A percentile compares a stretch with the other conserved stretches of the same genome.
These are phyloP conservation scores for Cladophialophora yegresii DNA, from an alignment of 2,329 filamentous ascomycete genomes.

Conservation along the genomic window DNA sequence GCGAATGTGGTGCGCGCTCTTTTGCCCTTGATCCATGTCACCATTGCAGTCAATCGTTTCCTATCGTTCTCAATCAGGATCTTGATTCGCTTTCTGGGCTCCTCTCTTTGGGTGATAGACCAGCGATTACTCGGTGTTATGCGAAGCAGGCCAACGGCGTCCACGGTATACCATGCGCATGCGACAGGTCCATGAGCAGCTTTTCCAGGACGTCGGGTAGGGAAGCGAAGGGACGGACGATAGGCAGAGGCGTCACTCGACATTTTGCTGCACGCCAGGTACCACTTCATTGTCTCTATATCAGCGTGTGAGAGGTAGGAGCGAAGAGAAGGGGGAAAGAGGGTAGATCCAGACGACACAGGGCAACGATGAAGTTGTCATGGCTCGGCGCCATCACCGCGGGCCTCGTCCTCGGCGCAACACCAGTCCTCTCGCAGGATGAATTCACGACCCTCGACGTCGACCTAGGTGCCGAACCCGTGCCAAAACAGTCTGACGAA, in stretches of 20 bases:
- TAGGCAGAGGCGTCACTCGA: not conserved
- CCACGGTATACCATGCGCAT: not conserved
- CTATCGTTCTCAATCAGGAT: not conserved
- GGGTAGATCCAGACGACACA: not conserved
- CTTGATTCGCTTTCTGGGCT: not conserved
- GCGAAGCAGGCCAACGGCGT: not conserved
- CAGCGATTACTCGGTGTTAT: not conserved
- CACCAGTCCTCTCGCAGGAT: slow-evolving; percentile 19
- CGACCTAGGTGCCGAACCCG: not conserved
- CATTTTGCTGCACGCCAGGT: not conserved
- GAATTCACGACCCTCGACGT: not conserved
- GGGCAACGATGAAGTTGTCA: slow-evolving; percentile 19
- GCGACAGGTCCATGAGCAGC: not conserved
- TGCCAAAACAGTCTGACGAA: not conserved
- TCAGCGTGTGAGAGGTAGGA: not conserved
- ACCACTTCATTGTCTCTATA: not conserved
- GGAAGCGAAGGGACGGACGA: not conserved
- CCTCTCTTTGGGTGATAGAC: not conserved
- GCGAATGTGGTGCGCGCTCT: not conserved
- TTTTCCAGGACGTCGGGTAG: not conserved
- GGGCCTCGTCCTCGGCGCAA: slow-evolving; percentile 17
- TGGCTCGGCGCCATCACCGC: slow-evolving; percentile 15
- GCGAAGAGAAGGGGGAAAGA: not conserved
- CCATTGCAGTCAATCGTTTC: not conserved
- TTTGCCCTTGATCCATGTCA: not conserved